phyloP scores from a whole-genome alignment of 2,329 filamentous ascomycete genomes.

The Stachybotrys echinatus region DNA sequence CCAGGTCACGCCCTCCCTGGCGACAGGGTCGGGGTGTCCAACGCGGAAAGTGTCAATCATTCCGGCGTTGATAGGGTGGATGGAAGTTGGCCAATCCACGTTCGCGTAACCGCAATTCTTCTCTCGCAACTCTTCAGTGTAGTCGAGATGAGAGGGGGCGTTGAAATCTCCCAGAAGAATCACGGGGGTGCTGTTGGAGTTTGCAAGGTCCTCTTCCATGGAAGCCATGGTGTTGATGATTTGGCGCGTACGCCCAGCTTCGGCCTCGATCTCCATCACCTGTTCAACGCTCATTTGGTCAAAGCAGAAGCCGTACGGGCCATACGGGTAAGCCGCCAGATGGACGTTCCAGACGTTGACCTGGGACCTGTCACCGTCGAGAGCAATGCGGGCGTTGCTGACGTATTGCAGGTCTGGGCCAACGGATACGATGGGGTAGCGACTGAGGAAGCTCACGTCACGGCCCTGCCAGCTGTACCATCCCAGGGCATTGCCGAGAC shows the following conservation, averaged over 20 bases:
- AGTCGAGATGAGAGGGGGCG: constrained; percentile 38
- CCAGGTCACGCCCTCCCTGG: constrained; percentile 31
- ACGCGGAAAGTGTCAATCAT: constrained; percentile 34
- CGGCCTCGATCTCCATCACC: constrained; percentile 26
- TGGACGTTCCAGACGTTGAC: constrained; percentile 31
- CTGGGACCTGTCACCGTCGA: constrained; percentile 23
- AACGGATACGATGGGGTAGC: constrained; percentile 30
- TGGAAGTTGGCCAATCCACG: constrained; percentile 33
- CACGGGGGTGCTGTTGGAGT: constrained; percentile 26
- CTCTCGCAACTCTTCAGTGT: constrained; percentile 22
- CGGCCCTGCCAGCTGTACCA: constrained; percentile 30
- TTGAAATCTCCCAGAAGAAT: constrained; percentile 37
- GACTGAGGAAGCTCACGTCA: constrained; percentile 28
- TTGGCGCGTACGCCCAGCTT: constrained; percentile 31
- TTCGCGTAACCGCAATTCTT: constrained; percentile 29
- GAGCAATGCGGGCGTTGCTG: constrained; percentile 25
- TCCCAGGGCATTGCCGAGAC: constrained; percentile 30
- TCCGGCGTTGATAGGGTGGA: constrained; percentile 24
- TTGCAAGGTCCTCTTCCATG: constrained; percentile 24
- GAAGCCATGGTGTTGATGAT: constrained; percentile 26
- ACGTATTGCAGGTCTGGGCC: constrained; percentile 18
- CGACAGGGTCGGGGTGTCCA: constrained; percentile 26
- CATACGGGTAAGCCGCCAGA: constrained; percentile 32
- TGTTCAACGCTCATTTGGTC: constrained; percentile 23
- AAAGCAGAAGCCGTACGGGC: constrained; percentile 38